Evolutionary conservation across 2,329 filamentous ascomycete species (phyloP), one percentile per base, ranked within the genome.

Genomic region (Pseudohalonectria lignicola): DNA sequence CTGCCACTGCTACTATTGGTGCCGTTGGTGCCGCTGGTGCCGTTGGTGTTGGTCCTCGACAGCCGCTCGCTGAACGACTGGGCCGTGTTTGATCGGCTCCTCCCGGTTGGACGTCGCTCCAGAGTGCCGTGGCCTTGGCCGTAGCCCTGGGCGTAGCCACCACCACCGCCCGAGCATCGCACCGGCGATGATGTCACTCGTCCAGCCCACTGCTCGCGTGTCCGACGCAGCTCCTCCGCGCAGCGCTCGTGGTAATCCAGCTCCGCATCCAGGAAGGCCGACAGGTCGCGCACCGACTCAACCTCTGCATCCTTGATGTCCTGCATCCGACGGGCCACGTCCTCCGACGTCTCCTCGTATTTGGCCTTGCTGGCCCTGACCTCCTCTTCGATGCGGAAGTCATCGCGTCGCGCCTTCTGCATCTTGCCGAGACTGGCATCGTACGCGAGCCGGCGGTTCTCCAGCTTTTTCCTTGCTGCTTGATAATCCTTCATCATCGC

Each of bases 401-500:
- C 90, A 53, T 96, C 90, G 52, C 82, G 86, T 66, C 94, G 94
- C 18, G 82, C 79, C 61, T 94, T 95, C 53, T 93, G 81, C 76
- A 94, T 79, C 67, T 94, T 95, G 45, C 78, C 76, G 34, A 86
- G 78, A 44, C 84, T 88, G 25, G 90, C 82, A 56, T 96, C 90
- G 58, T 94, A 95, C 45, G 87, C 87, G 41, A 96, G 69, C 43
- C 90, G 78, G 41, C 90, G 80, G 52, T 69, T 84, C 57, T 96
- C 92, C 47, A 96, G 81, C 75, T 94, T 95, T 74, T 92, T 95
- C 54, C 90, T 82, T 36, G 90, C 77, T 47, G 74, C 70, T 72
- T 95, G 87, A 52, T 94, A 96, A 54, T 96, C 92, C 59, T 94
- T 95, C 86, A 96, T 90, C 71, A 94, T 92, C 26, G 86, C 80